Conservation (phyloP, 2,329 filamentous ascomycete species). For the Ascosphaera aggregata region DNA sequence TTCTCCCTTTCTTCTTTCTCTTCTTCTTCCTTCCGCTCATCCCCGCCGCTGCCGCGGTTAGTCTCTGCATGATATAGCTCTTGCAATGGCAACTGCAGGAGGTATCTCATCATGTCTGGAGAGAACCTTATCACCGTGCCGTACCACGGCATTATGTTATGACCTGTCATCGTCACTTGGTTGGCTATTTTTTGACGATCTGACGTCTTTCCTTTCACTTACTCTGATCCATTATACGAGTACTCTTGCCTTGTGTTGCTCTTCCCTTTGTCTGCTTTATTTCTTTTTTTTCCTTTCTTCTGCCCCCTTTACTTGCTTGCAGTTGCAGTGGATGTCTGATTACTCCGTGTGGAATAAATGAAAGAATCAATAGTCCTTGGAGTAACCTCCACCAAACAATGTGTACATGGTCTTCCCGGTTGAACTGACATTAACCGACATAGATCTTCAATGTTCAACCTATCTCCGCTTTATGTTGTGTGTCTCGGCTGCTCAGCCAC, state of each 20-base stretch:
- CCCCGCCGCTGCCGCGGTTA: not conserved
- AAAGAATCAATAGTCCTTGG: not conserved
- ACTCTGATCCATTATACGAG: not conserved
- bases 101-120: conserved; percentile 13
- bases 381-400: not conserved
- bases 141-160: not conserved
- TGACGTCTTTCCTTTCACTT: conserved; percentile 7
- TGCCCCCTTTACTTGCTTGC: not conserved
- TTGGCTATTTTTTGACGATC: conserved; percentile 17
- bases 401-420: not conserved
- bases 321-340: conserved; percentile 3
- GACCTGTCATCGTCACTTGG: conserved; percentile 10
- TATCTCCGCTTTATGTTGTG: too few relatives aligned
- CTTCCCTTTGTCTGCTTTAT: conserved; percentile 1
- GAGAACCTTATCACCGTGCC: conserved; percentile 12
- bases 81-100: conserved; percentile 16
- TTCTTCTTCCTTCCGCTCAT: conserved; percentile 1
- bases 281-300: not conserved
- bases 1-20: conserved; percentile 5
- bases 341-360: conserved; percentile 5
- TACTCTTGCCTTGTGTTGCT: conserved; percentile 6
- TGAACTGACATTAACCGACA: too few relatives aligned
- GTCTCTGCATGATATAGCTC: not conserved
- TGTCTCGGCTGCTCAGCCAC: too few relatives aligned
- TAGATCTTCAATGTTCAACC: too few relatives aligned